Base-by-base conservation (phyloP, 2,329 filamentous ascomycete genomes). In the Dactylellina leptospora region DNA sequence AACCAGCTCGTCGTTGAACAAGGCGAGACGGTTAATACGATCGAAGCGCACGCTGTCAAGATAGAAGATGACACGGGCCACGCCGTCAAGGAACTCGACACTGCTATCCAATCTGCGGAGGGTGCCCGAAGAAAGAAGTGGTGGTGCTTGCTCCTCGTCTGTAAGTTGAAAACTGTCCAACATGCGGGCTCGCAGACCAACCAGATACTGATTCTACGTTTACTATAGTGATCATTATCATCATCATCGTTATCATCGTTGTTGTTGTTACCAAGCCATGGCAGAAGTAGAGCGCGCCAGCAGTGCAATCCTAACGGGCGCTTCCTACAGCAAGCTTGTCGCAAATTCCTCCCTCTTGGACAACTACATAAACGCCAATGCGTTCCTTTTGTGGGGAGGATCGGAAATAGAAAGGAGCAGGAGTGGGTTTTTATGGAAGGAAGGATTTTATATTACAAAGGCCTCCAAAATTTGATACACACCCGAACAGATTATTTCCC, bases 1-100 rank as follows among this genome's bases (percentile, higher is more conserved):
- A 91, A 96, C 76, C 87, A 88, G 28, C 83, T 96, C 53, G 88
- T 97, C 72, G 85, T 92, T 33, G 88, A 96, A 82, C 93, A 97
- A 80, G 93, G 96, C 77, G 88, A 86, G 13, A 85, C 89, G 27
- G 87, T 97, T 33, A 83, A 85, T 74, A 86, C 91, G 76, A 96
- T 97, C 77, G 92, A 96, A 81, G 85, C 89, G 77, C 92, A 93
- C 82, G 91, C 87, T 36, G 90, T 96, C 80, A 90, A 96, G 78
- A 90, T 95, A 38, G 87, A 90, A 51, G 87, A 90, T 66, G 91
- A 97, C 80, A 86, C 97, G 50, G 87, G 89, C 77, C 90, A 95
- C 79, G 90, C 86, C 75, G 91, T 90, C 80, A 82, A 83, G 72
- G 85, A 93, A 76, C 85, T 93, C 71, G 84, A 85, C 75, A 83